Evolutionary conservation across 305 asterid species (phyloP), one percentile per base, ranked within the genome.

Genomic region (Fraxinus sp.): DNA sequence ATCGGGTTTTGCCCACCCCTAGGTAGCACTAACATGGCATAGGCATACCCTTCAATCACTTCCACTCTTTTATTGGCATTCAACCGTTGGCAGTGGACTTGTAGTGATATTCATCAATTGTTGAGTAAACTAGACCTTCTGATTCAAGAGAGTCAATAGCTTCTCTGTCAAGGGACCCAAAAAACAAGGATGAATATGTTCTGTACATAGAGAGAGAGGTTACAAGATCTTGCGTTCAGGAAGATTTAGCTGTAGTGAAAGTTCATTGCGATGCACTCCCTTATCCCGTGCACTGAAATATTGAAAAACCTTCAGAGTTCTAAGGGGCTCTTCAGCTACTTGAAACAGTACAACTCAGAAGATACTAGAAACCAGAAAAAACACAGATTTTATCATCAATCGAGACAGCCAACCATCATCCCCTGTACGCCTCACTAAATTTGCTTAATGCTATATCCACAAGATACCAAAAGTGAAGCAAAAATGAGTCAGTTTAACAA

Each of bases 121-220:
- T 90, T n/a, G 97, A 84, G 83, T 92, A 93, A 82, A 88, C 83
- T 2, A 88, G 87, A 79, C 97, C 96, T 83, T 95, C 98, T 0
- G 86, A 20, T 80, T 89, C 97, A 81, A 95, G 90, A 9, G 82
- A 26, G 68, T 90, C 92, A 6, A 93, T 86, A 49, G 93, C 93
- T 84, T 85, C 90, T 79, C 97, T 94, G 97, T 79, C 55, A 80
- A 74, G 20, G 70, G 77, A 81, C 24, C 80, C 86, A 20, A 79
- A 85, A 83, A 83, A 28, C 32, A 81, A 68, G 30, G 57, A 78
- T 83, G 18, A 84, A 30, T 77, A 82, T 16, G 79, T 59, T 36
- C 82, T 84, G 36, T 77, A 75, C 66, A 75, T 59, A n/a, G 80
- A 7, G 80, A 36, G 88, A 71, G 81, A 20, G 14, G 10, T 82